Evolutionary conservation across 2,329 filamentous ascomycete species (phyloP), one percentile per base, ranked within the genome.

Genomic region (Cytospora chrysosperma): DNA sequence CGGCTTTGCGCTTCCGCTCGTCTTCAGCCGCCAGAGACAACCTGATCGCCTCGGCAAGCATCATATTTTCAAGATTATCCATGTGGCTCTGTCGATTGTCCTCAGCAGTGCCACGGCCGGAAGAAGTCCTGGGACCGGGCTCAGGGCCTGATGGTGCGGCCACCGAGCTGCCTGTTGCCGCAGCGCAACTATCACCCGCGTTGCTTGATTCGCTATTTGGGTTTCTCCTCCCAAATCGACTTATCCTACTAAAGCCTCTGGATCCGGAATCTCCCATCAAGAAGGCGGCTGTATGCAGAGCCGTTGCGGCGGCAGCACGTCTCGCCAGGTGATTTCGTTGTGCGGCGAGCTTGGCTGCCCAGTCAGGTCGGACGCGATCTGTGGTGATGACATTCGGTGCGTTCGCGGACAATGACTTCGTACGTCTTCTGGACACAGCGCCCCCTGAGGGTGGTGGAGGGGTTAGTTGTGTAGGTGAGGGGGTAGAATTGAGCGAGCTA

Each of bases 41-140:
- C 47, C 95, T 84, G 55, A 99, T 96, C 0, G 95, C 95, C 75
- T 99, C 95, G 82, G 95, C 92, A 81, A 98, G 93, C 95, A 99
- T 99, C 81, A 99, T 91, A 56, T 97, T 94, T 74, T 99, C 95
- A 0, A 98, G 82, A 69, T 98, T 93, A 26, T 96, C 92, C 72
- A 96, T 86, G 32, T 92, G 83, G 62, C 73, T 74, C 53, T 81
- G 65, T 30, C 65, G 75, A 64, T 80, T 71, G 61, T 70, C 52
- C 66, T 68, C 63, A 66, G 70, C 51, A 63, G 70, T 63, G 6
- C 56, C 69, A 3, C 72, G 73, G 1, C 72, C 72, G 0, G 76
- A 72, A 4, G 72, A 72, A 2, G 68, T 67, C 4, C 75, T 71
- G 8, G 73, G 67, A 7, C 71, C 75, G 1, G 75, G 73, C 6